Evolutionary conservation across 1,139 yeast species (phyloP), one percentile per base, ranked within the genome.

Genomic region (Blastobotrys illinoisensis): DNA sequence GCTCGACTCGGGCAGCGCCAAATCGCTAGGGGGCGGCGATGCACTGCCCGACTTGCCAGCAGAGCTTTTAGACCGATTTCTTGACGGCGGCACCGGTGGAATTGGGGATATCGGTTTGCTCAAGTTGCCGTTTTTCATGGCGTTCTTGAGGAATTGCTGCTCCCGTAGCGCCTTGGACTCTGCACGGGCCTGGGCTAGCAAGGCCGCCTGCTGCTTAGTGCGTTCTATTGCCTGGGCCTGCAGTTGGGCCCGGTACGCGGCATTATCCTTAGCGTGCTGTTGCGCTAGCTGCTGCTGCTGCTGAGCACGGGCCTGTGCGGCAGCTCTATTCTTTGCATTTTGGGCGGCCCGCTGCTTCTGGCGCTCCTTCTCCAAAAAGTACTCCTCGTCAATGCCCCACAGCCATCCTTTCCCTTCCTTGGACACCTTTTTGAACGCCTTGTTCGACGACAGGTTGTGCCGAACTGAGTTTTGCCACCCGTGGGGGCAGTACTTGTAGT

Each of bases 401-500:
- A 88, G 74, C 93, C 96, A 90, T 56, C 96, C 97, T 67, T 84
- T 86, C 16, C 93, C 95, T 61, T 86, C 88, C 63, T 88, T 84
- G 36, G 85, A 78, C 9, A 86, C 83, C 62, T 86, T 83, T 56
- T 83, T 80, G 73, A 93, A 93, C 7, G 91, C 83, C 71, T 89
- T 89, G 71, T 90, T 90, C 61, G 89, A 76, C 21, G 91, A 86
- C 47, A 93, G 76, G 64, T 89, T 90, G 71, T 93, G 99, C 49
- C 95, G 80, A 14, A 93, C 95, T 0, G 95, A 82, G 66, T 88
- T 85, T 72, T 93, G 99, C 99, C 99, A 93, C 1, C 98, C 98
- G 69, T 90, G 96, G 1, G 95, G 90, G 66, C 97, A 90, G 71
- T 88, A 93, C 66, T 85, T 81, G 71, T 88, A 93, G 71, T 88